Evolutionary conservation across 148 eudicot genomes (phyloP), one percentile per base, ranked within the genome.

Genomic region (Simmondsia chinensis): DNA sequence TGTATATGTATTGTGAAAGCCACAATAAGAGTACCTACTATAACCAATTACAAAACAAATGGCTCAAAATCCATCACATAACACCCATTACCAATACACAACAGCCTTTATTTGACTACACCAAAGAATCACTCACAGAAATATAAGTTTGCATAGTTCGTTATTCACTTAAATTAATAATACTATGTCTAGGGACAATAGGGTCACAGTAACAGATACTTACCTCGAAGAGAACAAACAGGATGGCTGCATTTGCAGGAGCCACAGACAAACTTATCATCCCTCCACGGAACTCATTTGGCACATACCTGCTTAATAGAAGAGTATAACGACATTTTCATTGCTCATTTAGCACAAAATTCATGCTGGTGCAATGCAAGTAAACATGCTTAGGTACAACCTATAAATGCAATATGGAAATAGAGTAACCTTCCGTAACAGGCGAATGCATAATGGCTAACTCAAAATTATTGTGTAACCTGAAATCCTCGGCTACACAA

Each of bases 211-310:
- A 37, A 42, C n/a, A 50, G 40, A 10, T 20, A 61, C 67, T 48
- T 69, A 82, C 95, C 67, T 72, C 83, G 47, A 82, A 12, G 20
- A 93, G 54, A 43, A 64, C 59, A 24, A 73, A 61, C 20, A 93
- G 57, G 35, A 74, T 33, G 34, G 82, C 77, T 37, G 83, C 77
- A 61, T 70, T 70, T 47, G 94, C 87, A 52, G 96, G 99, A 52
- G 71, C 88, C 20, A 77, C 57, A 39, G 87, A 82, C 31, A 86
- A 59, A 56, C 87, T 69, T 33, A 77, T 74, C 84, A 82, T 82
- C 40, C 96, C 99, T 20, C 89, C 94, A 42, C 96, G 94, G 34
- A 77, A 69, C 68, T 86, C 84, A 70, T 82, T 82, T 19, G 99
- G 96, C 58, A 93, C 75, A 51, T 79, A 80, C 83, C 99, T 93